Conservation (phyloP, 2,329 filamentous ascomycete species). For the Orbilia javanica region DNA sequence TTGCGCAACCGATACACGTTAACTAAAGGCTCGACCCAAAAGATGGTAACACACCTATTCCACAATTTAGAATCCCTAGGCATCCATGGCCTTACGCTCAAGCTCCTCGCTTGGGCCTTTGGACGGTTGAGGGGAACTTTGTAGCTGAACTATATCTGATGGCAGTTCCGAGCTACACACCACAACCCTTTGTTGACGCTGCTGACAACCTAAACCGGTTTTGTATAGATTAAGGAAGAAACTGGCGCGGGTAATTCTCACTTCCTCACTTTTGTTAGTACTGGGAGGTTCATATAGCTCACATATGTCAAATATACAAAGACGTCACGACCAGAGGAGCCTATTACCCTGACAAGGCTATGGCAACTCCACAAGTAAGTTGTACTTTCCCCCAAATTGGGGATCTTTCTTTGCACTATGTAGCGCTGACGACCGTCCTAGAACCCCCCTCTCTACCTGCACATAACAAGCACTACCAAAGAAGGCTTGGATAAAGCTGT, state of each 20-base stretch:
- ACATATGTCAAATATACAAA: constrained; percentile 73
- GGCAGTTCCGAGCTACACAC: constrained; percentile 68
- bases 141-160: constrained; percentile 78
- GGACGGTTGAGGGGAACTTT: constrained; percentile 72
- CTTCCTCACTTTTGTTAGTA: constrained; percentile 68
- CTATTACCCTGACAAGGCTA: constrained; percentile 96
- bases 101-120: constrained; percentile 53
- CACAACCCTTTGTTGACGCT: constrained; percentile 54
- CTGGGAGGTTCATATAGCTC: constrained; percentile 72
- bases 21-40: constrained; percentile 96
- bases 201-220: constrained; percentile 69
- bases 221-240: constrained; percentile 98
- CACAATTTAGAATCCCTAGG: constrained; percentile 68
- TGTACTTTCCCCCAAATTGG: not conserved
- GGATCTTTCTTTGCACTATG: not conserved
- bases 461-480: constrained; percentile 92
- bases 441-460: constrained; percentile 94
- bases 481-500: constrained; percentile 91
- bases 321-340: constrained; percentile 98
- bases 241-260: constrained; percentile 97
- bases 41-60: constrained; percentile 82
- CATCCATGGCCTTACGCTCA: constrained; percentile 63
- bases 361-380: constrained; percentile 91
- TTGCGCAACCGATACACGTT: constrained; percentile 95
- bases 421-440: constrained; percentile 64